Evolutionary conservation across 225 moss, liverwort and hornwort genomes (phyloP).

Genomic region (Pleurozium schreberi): DNA sequence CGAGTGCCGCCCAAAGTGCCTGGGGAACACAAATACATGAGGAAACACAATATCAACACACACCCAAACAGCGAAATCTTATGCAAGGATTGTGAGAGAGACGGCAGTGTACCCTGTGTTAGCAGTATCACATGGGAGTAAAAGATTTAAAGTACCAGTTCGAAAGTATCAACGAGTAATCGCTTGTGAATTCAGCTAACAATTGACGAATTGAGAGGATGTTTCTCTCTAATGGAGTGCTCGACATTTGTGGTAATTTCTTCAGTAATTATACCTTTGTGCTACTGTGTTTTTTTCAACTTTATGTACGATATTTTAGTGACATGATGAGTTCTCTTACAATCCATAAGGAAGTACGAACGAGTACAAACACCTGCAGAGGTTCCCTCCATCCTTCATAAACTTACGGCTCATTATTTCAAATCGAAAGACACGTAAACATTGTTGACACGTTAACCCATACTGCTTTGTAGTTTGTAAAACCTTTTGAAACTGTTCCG

Average conservation of each 20-base stretch:
- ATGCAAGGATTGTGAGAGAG: not conserved
- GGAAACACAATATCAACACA: not conserved
- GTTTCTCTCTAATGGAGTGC: not conserved
- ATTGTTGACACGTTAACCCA: not conserved
- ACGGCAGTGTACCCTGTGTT: not conserved
- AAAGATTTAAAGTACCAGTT: not conserved
- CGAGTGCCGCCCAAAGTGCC: constrained; percentile 52
- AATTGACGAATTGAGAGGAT: not conserved
- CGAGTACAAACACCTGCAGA: not conserved
- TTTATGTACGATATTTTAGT: not conserved
- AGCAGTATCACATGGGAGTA: not conserved
- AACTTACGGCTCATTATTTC: not conserved
- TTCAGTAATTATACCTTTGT: not conserved
- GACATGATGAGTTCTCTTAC: not conserved
- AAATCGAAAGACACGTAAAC: not conserved
- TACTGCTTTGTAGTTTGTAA: not conserved
- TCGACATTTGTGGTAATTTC: not conserved
- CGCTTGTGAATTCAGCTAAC: not conserved
- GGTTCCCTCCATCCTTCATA: not conserved
- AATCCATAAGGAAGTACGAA: not conserved
- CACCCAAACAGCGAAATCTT: not conserved
- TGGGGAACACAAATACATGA: not conserved
- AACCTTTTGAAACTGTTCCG: not conserved
- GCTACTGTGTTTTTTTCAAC: not conserved
- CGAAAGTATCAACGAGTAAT: not conserved